Evolutionary conservation across 305 asterid species (phyloP), one percentile per base, ranked within the genome.

Genomic region (Fraxinus platypoda): DNA sequence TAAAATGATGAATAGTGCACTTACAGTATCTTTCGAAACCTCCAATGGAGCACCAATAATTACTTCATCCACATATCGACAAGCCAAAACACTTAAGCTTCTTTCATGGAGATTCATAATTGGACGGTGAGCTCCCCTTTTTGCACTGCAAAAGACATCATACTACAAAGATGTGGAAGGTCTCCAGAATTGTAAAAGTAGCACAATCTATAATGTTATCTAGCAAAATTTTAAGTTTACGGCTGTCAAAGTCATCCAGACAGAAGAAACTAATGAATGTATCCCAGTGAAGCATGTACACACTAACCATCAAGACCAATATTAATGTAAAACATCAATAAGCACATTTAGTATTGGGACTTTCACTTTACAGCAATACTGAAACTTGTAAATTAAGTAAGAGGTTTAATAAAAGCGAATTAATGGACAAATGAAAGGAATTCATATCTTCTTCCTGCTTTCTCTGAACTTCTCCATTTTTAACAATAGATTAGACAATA

Each of bases 51-150:
- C 97, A 87, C 97, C 98, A 77, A 94, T 94, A 74, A 94, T 94
- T 52, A 93, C 97, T 87, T 94, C 98, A 75, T 94, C 98, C 68
- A 91, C 95, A 82, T 93, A 93, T 72, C 92, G 96, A 78, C 97
- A 94, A 80, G 97, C 98, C 92, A 94, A 87, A 85, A 92, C 98
- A 85, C 98, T 93, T 85, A 93, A 87, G 91, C 97, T 94, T 90
- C 97, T 91, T 87, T 94, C 98, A 81, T 91, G 98, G 81, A 94
- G 98, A 87, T 94, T 93, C 98, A 93, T 94, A 37, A 94, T 94
- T 72, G 97, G 97, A 78, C 97, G 97, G 90, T 93, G 98, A 66
- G 89, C 91, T 86, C 98, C 98, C 87, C 97, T 91, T 84, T 88
- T 89, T 80, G 89, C 87, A 89, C 98, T 94, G 86, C 82, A 92